phyloP scores from a whole-genome alignment of 2,329 filamentous ascomycete genomes.

The Cladosporium colombiae region DNA sequence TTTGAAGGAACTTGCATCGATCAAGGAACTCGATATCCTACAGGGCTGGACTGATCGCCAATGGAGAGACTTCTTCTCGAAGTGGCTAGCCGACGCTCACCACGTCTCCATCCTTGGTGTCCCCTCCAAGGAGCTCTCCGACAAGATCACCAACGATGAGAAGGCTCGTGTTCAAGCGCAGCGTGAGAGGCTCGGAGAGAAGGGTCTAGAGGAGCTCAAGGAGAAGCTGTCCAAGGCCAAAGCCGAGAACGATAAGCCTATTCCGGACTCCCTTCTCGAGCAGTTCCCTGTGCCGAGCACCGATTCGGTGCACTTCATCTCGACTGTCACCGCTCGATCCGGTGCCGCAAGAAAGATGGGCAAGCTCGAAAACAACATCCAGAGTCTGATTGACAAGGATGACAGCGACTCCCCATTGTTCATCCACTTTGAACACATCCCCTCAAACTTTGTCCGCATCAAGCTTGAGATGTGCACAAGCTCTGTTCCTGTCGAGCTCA shows the following conservation, averaged over 20 bases:
- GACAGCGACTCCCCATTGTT: conserved; percentile 66
- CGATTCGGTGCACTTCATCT: conserved; percentile 92
- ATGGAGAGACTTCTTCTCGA: conserved; percentile 79
- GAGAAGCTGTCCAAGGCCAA: conserved; percentile 81
- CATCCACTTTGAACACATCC: conserved; percentile 94
- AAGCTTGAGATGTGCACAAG: conserved; percentile 78
- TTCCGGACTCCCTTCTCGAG: conserved; percentile 79
- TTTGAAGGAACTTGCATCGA: conserved; percentile 43
- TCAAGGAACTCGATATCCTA: conserved; percentile 63
- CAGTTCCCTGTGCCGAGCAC: conserved; percentile 79
- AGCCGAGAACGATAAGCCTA: conserved; percentile 81
- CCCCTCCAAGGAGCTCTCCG: conserved; percentile 76
- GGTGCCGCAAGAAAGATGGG: conserved; percentile 76
- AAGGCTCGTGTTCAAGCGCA: conserved; percentile 75
- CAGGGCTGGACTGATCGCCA: conserved; percentile 78
- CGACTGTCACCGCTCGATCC: conserved; percentile 79
- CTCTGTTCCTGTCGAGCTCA: conserved; percentile 74
- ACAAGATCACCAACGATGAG: conserved; percentile 79
- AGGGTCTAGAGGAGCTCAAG: conserved; percentile 74
- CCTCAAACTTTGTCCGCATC: conserved; percentile 88
- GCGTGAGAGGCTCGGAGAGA: conserved; percentile 75
- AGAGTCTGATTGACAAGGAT: conserved; percentile 73
- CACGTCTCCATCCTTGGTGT: conserved; percentile 88
- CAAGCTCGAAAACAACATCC: conserved; percentile 65
- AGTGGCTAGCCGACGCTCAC: conserved; percentile 81